Evolutionary conservation across 225 moss, liverwort and hornwort genomes (phyloP), one percentile per base, ranked within the genome.

Genomic region (Marchantia paleacea): DNA sequence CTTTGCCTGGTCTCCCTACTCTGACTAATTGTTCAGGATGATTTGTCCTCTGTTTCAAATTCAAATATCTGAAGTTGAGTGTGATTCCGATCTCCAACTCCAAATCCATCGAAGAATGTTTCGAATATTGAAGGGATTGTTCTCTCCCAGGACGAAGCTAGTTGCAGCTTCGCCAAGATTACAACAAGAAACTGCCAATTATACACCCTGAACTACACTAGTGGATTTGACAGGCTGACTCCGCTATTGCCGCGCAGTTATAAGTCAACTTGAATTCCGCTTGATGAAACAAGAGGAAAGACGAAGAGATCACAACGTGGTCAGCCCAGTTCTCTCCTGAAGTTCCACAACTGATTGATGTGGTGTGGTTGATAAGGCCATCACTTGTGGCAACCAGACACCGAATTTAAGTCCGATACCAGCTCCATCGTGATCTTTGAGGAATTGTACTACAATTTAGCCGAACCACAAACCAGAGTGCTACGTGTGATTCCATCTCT

Each of bases 401-500:
- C 5, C 58, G 20, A 20, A 58, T 18, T 4, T 15, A 1, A 58
- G 58, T 58, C 14, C 14, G 18, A 14, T 48, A 18, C 70, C 15
- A 48, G 16, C 31, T 70, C 48, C 20, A 48, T 39, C 10, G 14
- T 8, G 49, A 52, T 26, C 25, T 52, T 72, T 10, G 52, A 16
- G 22, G 9, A 10, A 65, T 25, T n/a, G 11, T 65, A 24, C n/a
- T 26, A 65, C 24, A 24, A 7, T 65, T 5, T 7, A 72, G 72
- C 72, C 3, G n/a, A 16, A 52, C 72, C 10, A 10, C 72, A 50
- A 10, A 12, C 10, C 12, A 13, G 12, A 68, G 25, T 8, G 31
- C 30, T 72, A 30, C 20, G 75, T 57, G 24, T 28, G 12, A 60
- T 24, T 63, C 62, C 61, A 77, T 48, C 62, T 67, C 68, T 79